Evolutionary conservation across 2,329 filamentous ascomycete species (phyloP).

Genomic region (Trichoderma cornu-damae): DNA sequence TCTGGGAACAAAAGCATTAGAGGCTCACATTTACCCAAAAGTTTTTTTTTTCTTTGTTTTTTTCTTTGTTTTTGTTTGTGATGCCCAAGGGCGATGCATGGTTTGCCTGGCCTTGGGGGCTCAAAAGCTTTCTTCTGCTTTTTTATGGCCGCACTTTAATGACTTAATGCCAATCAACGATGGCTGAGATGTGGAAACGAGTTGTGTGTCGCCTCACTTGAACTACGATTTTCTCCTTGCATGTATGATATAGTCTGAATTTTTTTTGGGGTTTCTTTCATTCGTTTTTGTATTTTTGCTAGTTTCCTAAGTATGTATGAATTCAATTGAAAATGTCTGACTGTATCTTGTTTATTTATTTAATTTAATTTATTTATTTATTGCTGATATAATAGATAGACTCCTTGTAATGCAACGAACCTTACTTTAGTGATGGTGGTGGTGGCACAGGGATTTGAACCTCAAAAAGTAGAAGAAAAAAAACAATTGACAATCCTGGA

Average conservation of each 20-base stretch:
- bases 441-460: neutral
- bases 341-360: neutral
- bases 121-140: constrained; percentile 1
- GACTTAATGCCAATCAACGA: constrained; percentile 19
- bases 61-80: no score
- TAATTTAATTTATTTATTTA: neutral
- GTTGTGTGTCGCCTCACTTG: neutral
- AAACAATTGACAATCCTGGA: neutral
- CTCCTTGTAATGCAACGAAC: constrained; percentile 5
- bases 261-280: neutral
- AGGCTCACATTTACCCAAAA: constrained; percentile 17
- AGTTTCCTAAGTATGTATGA: constrained; percentile 4
- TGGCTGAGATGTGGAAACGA: constrained; percentile 2
- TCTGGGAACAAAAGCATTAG: constrained; percentile 16
- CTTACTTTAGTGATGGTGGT: no score
- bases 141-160: constrained; percentile 14
- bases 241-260: neutral
- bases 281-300: constrained; percentile 10
- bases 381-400: no score
- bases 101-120: neutral
- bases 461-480: no score
- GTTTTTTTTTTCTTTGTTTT: constrained; percentile 16
- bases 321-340: constrained; percentile 6
- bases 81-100: neutral
- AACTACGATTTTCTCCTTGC: neutral